Percentiles rank a stretch among this genome's conserved stretches.
These are phyloP conservation scores for Diaporthe batatas DNA, from an alignment of 2,329 filamentous ascomycete species.

Conservation along the genomic window DNA sequence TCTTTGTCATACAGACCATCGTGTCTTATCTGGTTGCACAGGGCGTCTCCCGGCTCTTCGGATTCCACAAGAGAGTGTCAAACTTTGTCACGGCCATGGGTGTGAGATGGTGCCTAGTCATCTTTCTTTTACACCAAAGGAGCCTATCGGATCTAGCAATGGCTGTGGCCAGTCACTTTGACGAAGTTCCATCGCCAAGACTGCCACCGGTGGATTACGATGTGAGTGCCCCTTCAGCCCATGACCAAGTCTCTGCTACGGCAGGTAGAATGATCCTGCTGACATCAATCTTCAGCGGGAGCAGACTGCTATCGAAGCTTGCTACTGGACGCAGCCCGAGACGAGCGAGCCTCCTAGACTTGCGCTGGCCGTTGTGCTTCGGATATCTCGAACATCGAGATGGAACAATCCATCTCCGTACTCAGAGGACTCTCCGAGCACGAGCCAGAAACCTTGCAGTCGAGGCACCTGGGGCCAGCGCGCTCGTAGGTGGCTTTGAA, in stretches of 20 bases:
- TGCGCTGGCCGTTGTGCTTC: conserved; percentile 64
- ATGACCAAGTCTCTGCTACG: fast-evolving
- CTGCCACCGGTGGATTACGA: background rate
- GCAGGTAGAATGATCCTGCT: fast-evolving
- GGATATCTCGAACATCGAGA: conserved; percentile 64
- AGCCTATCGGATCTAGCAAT: conserved; percentile 15
- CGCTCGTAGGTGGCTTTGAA: too few species aligned
- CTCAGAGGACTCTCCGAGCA: conserved; percentile 63
- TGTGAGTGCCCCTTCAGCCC: background rate
- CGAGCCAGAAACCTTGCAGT: conserved; percentile 45
- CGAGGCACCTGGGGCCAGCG: too few species aligned
- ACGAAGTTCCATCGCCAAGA: too few species aligned
- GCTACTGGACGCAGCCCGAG: fast-evolving
- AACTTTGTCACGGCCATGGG: conserved; percentile 99
- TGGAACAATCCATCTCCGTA: conserved; percentile 62
- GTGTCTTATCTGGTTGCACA: conserved; percentile 86
- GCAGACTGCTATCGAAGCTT: background rate
- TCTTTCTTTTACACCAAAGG: background rate
- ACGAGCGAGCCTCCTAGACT: too few species aligned
- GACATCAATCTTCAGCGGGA: background rate
- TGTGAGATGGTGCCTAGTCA: conserved; percentile 48
- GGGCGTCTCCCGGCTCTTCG: conserved; percentile 78
- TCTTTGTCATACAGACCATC: conserved; percentile 88
- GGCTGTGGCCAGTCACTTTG: too few species aligned
- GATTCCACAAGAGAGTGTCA: conserved; percentile 85